These are phyloP conservation scores for Axilococcus clingmanii DNA, from an alignment of 139 green algal species.

Conservation along the genomic window DNA sequence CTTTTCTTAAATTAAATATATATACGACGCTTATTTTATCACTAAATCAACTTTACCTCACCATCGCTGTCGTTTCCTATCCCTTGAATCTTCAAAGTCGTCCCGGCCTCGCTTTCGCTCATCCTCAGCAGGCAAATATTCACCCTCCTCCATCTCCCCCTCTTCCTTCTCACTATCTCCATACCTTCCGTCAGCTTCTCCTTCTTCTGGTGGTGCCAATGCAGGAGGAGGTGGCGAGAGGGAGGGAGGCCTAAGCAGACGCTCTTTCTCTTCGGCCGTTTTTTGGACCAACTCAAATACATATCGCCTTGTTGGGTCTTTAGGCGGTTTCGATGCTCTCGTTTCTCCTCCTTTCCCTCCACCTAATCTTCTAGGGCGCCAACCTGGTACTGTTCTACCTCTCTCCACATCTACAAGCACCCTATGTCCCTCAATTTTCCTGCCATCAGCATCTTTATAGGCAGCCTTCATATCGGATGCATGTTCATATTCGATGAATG, in stretches of 20 bases:
- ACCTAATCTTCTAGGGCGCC: constrained; percentile 58
- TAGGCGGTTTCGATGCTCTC: constrained; percentile 27
- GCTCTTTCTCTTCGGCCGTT: not conserved
- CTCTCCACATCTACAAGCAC: constrained; percentile 81
- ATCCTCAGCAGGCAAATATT: not conserved
- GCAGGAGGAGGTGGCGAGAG: no score
- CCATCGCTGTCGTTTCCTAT: no score
- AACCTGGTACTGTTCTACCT: constrained; percentile 75
- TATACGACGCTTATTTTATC: no score
- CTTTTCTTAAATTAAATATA: no score
- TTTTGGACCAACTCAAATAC: constrained; percentile 4
- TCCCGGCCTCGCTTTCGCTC: not conserved
- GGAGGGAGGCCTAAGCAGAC: no score
- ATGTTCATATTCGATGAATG: constrained; percentile 85
- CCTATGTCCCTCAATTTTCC: constrained; percentile 65
- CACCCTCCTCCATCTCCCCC: not conserved
- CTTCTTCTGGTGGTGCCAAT: no score
- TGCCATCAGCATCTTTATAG: constrained; percentile 75
- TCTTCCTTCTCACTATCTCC: not conserved
- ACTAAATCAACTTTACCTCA: no score
- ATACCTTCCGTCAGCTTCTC: constrained; percentile 1
- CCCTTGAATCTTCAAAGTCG: not conserved
- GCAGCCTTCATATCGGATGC: constrained; percentile 89
- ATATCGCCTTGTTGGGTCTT: constrained; percentile 38
- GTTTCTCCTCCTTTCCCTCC: constrained; percentile 68